Evolutionary conservation across 352 stramenopile genomes (phyloP), one percentile per base, ranked within the genome.

Genomic region (Pythium phragmiticola): DNA sequence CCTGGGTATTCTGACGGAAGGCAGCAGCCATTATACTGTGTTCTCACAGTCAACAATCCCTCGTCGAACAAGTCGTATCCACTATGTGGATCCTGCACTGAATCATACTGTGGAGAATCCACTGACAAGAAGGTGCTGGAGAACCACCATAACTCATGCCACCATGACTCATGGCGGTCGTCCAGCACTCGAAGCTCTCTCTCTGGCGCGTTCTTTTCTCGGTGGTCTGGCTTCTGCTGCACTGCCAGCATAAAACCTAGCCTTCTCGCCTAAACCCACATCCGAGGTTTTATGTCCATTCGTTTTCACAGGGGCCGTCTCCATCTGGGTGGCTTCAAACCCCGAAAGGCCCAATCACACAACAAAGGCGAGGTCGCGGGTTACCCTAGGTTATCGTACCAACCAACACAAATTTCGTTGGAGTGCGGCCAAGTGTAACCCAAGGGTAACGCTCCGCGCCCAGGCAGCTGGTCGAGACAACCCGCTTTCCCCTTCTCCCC

Each of bases 281-380:
- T n/a, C 14, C 50, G 34, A 57, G 50, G 50, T 57, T 57, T 45
- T 45, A 57, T 46, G 12, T 43, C 21, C 26, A 30, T 48, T 42
- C 37, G 13, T 60, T 48, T 49, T 41, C 17, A 33, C 21, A 45
- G 50, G 50, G 21, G 19, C 53, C 42, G 42, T 30, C 26, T 30
- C 26, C 26, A 30, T 30, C 55, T 62, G 56, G 41, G 56, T 62
- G 56, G 56, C 45, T 53, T 62, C 45, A 62, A 53, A 21, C 21
- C 21, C 21, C 21, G 21, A 21, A 21, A 21, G 21, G 56, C 43
- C 53, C 30, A 28, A 62, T 3, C 37, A 4, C 37, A 4, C 19
- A 26, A 48, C 26, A 50, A 60, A 60, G 54, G 54, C 39, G 54
- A 39, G 54, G 54, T 23, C 39, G 16, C 5, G 6, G 34, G 11